Percentiles rank a stretch among this genome's conserved stretches.
phyloP scores from a whole-genome alignment of 179 eudicot species.

The Silene coronaria region DNA sequence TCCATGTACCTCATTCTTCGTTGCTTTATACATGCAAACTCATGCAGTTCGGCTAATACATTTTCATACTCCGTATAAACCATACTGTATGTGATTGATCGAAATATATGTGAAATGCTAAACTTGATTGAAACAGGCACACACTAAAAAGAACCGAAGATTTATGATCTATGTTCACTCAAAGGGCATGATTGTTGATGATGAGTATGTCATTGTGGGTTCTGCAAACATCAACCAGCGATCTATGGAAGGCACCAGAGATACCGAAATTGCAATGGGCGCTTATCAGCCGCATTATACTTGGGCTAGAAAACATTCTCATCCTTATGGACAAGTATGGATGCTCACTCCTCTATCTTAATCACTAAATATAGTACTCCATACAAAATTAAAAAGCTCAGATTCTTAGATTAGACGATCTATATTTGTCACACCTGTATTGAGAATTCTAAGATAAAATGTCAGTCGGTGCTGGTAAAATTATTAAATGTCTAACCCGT shows the following conservation, averaged over 20 bases:
- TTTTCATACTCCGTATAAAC: too few species aligned
- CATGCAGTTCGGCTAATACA: background rate
- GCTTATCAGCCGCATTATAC: constrained; percentile 38
- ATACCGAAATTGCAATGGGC: constrained; percentile 41
- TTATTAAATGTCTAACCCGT: too few species aligned
- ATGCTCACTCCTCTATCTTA: background rate
- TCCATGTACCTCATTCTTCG: too few species aligned
- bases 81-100: background rate
- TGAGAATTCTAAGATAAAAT: too few species aligned
- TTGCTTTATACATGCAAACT: too few species aligned
- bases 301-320: constrained; percentile 25
- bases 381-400: too few species aligned
- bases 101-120: background rate
- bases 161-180: constrained; percentile 47
- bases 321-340: constrained; percentile 31
- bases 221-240: constrained; percentile 43
- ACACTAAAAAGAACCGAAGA: constrained; percentile 25
- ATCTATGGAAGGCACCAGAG: constrained; percentile 45
- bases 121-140: constrained; percentile 19
- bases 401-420: too few species aligned
- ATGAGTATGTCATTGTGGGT: constrained; percentile 35
- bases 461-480: too few species aligned
- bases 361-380: too few species aligned
- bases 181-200: constrained; percentile 43
- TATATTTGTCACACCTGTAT: too few species aligned